Evolutionary conservation across 1,284 basidiomycete species (phyloP), one percentile per base, ranked within the genome.

Genomic region (Puccinia polysora): DNA sequence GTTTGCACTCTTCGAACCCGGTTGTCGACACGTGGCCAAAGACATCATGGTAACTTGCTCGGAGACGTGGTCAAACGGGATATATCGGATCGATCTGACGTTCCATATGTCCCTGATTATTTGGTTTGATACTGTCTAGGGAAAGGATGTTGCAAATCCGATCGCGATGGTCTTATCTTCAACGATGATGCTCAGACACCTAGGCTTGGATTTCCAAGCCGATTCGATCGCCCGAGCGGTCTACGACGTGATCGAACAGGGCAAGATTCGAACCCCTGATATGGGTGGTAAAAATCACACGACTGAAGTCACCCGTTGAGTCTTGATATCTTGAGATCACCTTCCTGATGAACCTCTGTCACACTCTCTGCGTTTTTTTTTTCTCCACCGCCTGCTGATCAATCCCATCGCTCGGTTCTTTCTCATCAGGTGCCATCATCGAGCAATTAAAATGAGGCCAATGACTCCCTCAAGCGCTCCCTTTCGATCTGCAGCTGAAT

Each of bases 151-250:
- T 0, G 96, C 96, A 78, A 98, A 99, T 85, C 96, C 96, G 23
- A 88, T 92, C 53, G 96, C 96, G 65, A 97, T 99, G 91, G 88
- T 99, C 80, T 87, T 99, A 75, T 93, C 90, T 74, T 87, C 95
- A 50, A 95, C 95, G 73, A 98, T 98, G 95, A 91, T 99, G 90
- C 86, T 99, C 77, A 85, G 95, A 78, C 96, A 98, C 82, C 87
- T 98, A 75, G 95, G 94, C 87, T 87, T 98, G 75, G 92, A 97
- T 82, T 83, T 87, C 77, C 89, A 97, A 79, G 96, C 96, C 71
- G 97, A 98, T 85, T 87, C 84, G 80, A 97, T 99, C 78, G 92
- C 96, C 53, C 85, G 86, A 75, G 89, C 93, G 70, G 93, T 92
- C 8, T 97, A 97, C 82, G 88, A 90, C 78, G 91, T 97, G 76